These are phyloP conservation scores for Vitis hybrid DNA, from an alignment of 177 flowering plant genomes.

Conservation along the genomic window DNA sequence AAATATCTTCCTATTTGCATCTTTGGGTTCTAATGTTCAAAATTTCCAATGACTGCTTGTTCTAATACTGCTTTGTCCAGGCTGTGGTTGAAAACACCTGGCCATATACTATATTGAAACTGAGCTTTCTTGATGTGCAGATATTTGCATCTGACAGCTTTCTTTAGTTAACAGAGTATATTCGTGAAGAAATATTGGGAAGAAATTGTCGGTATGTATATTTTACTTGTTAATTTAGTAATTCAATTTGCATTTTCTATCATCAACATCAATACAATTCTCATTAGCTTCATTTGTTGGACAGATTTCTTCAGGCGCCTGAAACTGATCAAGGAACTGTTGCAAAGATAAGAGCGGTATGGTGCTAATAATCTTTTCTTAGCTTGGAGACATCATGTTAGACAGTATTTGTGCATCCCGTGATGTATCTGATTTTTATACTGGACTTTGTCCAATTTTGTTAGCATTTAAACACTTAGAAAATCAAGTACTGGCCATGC, in stretches of 20 bases:
- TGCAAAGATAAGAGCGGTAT: slow-evolving; percentile 77
- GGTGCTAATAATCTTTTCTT: neutral
- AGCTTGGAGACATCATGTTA: neutral
- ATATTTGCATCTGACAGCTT: slow-evolving; percentile 99
- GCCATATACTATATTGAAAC: slow-evolving; percentile 77
- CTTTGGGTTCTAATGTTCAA: neutral
- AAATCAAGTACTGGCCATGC: no score
- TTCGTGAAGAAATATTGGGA: slow-evolving; percentile 94
- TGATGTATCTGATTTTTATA: neutral
- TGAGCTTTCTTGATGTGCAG: slow-evolving; percentile 73
- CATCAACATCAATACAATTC: no score
- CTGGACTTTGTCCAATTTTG: neutral
- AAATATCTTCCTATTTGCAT: slow-evolving; percentile 5
- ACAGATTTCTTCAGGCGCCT: slow-evolving; percentile 96
- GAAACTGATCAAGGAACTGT: slow-evolving; percentile 93
- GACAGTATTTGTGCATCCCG: neutral
- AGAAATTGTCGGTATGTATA: slow-evolving; percentile 79
- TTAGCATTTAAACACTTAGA: neutral
- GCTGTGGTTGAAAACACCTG: slow-evolving; percentile 72
- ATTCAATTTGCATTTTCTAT: neutral
- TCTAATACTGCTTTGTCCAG: slow-evolving; percentile 39
- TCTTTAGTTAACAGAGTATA: slow-evolving; percentile 87
- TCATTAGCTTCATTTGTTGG: neutral
- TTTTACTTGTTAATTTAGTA: neutral
- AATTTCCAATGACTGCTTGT: neutral